Evolutionary conservation across 768 basidiomycete species (phyloP), one percentile per base, ranked within the genome.

Genomic region (Astraeus odoratus): DNA sequence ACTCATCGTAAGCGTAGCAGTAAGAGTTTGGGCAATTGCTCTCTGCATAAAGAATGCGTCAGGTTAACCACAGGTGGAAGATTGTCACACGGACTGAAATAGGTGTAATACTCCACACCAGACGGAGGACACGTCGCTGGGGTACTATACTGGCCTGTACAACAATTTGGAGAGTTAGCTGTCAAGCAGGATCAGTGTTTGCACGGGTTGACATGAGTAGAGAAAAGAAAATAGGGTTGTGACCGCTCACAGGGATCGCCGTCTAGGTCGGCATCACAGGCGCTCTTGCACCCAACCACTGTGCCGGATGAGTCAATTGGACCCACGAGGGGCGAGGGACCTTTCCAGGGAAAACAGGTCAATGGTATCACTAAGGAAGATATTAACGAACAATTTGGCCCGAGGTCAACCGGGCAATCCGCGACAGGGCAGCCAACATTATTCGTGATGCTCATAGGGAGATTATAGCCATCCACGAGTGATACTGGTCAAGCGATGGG

Each of bases 141-240:
- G 4, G 76, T 79, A 58, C 60, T 63, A 61, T 73, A 66, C 33
- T 57, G 59, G 8, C 83, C 83, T 13, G 73, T 73, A 66, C 83
- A 86, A 60, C 83, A 84, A 55, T 83, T 80, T 4, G 70, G 60
- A 19, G 79, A 80, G 63, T 84, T 73, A 26, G 51, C 78, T 77
- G 39, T 5, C 31, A 22, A 24, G 20, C 24, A 34, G 18, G 18
- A 18, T 52, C 9, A 51, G 43, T n/a, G n/a, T n/a, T n/a, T n/a
- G 20, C 31, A n/a, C 15, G 15, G 38, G 39, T 20, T 23, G 16
- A 4, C 5, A 5, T 25, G 19, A 5, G 19, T 15, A 18, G 8
- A 46, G 18, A 23, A 34, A 8, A 29, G 5, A 8, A 7, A 41
- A 41, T 7, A 19, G 12, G 16, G 6, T 6, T 24, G 24, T 22